A percentile compares a stretch with the other conserved stretches of the same genome.
These are phyloP conservation scores for Verticillium albo-atrum DNA, from an alignment of 2,329 filamentous ascomycete species.

Conservation along the genomic window DNA sequence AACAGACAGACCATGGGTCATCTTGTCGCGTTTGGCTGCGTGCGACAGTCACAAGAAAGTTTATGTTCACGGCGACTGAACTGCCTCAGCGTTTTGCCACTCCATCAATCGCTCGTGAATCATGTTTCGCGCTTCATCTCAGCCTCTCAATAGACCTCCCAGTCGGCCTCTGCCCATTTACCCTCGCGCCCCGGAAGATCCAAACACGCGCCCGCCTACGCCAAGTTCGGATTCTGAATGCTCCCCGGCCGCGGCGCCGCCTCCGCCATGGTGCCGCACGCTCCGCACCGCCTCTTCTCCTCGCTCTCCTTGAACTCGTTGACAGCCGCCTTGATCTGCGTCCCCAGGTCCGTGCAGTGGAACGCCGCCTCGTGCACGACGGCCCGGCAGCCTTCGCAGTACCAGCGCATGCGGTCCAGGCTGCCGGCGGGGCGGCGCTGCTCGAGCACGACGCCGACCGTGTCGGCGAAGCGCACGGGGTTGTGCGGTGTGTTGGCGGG, in stretches of 20 bases:
- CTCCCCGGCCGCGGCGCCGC: constrained; percentile 58
- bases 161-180: too few relatives aligned
- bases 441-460: constrained; percentile 91
- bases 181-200: too few relatives aligned
- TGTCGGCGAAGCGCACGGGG: constrained; percentile 87
- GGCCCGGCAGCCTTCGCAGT: constrained; percentile 56
- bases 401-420: constrained; percentile 84
- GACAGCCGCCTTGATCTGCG: constrained; percentile 90
- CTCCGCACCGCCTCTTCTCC: constrained; percentile 67
- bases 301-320: constrained; percentile 69
- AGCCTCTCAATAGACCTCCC: too few relatives aligned
- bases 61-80: too few relatives aligned
- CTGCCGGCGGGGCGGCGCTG: constrained; percentile 68
- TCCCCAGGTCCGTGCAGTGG: constrained; percentile 84
- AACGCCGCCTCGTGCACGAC: constrained; percentile 85
- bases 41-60: too few relatives aligned
- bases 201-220: too few relatives aligned
- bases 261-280: constrained; percentile 73
- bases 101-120: too few relatives aligned
- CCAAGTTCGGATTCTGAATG: constrained; percentile 55
- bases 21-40: too few relatives aligned
- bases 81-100: too few relatives aligned
- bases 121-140: too few relatives aligned
- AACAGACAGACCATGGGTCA: too few relatives aligned
- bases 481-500: constrained; percentile 96